Percentiles rank a stretch among this genome's conserved stretches.
Conservation (phyloP, 202 grass and related monocot species). For the Carex sylvatica region DNA sequence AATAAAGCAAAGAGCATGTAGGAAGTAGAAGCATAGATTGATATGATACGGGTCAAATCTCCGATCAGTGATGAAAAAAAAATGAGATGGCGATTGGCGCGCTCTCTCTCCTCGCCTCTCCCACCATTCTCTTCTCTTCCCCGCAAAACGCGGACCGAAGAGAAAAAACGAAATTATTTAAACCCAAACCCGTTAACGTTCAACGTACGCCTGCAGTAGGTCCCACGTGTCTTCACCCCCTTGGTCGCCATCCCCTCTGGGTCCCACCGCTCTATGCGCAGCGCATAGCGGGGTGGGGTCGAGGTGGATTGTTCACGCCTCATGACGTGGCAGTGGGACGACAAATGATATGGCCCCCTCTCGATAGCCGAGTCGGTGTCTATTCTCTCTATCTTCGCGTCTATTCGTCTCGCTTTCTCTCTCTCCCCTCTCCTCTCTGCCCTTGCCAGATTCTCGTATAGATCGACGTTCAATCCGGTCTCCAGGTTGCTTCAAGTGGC, state of each 20-base stretch:
- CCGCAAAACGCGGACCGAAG: conserved; percentile 6
- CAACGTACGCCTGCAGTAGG: conserved; percentile 17
- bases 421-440: neutral
- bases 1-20: neutral
- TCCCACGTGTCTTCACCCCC: conserved; percentile 13
- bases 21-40: neutral
- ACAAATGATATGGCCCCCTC: conserved; percentile 28
- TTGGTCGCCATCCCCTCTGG: conserved; percentile 17
- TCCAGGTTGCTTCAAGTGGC: neutral
- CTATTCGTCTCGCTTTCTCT: conserved; percentile 25
- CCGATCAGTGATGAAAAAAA: neutral
- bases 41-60: neutral
- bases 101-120: conserved; percentile 1
- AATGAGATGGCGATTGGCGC: conserved; percentile 7
- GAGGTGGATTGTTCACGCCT: neutral
- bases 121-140: neutral
- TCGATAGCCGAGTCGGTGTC: conserved; percentile 30
- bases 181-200: conserved; percentile 20
- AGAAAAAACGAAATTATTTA: neutral
- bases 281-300: conserved; percentile 16
- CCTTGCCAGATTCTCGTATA: conserved; percentile 10
- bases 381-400: conserved; percentile 18
- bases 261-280: conserved; percentile 6
- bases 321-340: conserved; percentile 24
- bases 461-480: conserved; percentile 11